These are phyloP conservation scores for Claviceps lovelessii DNA, from an alignment of 2,329 filamentous ascomycete genomes.

Conservation along the genomic window DNA sequence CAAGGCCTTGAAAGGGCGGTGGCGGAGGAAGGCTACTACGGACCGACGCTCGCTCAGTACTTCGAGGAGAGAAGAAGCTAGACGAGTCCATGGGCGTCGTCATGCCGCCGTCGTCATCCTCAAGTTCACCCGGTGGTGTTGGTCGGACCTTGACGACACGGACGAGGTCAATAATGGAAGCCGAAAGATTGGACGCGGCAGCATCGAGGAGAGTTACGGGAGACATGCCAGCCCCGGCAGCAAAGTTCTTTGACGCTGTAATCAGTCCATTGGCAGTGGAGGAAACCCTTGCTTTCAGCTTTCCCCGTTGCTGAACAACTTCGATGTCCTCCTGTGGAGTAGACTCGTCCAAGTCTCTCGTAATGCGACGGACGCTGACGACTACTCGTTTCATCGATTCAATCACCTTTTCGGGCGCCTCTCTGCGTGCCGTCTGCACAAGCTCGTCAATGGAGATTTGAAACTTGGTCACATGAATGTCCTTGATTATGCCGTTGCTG, in stretches of 20 bases:
- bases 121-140: slow-evolving; percentile 61
- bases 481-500: slow-evolving; percentile 67
- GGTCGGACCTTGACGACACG: slow-evolving; percentile 69
- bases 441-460: slow-evolving; percentile 90
- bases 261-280: slow-evolving; percentile 91
- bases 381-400: slow-evolving; percentile 81
- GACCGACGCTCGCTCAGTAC: slow-evolving; percentile 21
- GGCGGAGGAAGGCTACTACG: slow-evolving; percentile 33
- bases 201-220: slow-evolving; percentile 90
- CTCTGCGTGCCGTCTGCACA: slow-evolving; percentile 58
- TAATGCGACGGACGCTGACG: slow-evolving; percentile 68
- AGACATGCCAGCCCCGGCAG: slow-evolving; percentile 65
- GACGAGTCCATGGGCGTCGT: slow-evolving; percentile 52
- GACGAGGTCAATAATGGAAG: slow-evolving; percentile 73
- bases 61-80: slow-evolving; percentile 51
- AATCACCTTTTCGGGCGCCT: slow-evolving; percentile 61
- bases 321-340: slow-evolving; percentile 36
- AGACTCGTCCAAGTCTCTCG: slow-evolving; percentile 58
- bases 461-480: slow-evolving; percentile 87
- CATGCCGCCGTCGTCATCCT: slow-evolving; percentile 58
- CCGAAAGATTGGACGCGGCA: slow-evolving; percentile 77
- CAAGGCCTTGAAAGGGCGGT: slow-evolving; percentile 43
- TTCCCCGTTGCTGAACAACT: slow-evolving; percentile 43
- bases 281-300: slow-evolving; percentile 71
- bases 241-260: slow-evolving; percentile 86